Base-by-base conservation (phyloP, 805 yeast genomes). In the Priceomyces carsonii region DNA sequence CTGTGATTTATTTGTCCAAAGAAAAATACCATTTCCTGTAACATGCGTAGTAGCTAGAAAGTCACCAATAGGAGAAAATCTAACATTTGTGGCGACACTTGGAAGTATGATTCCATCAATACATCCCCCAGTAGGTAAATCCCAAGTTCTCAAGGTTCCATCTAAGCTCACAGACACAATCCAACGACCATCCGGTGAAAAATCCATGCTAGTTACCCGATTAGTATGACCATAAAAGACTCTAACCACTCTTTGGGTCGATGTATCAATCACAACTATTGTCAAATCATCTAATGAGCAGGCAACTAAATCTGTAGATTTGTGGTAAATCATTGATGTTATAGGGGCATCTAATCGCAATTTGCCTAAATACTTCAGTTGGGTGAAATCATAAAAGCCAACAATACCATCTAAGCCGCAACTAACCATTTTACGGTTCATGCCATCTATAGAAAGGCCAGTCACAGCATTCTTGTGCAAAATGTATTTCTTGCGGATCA, bases 111-210 rank as follows among this genome's bases (percentile, higher is more conserved):
- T 80, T 43, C 96, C 97, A 64, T 93, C 99, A 38, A 93, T 88
- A 60, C 98, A 91, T 1, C 90, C 87, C 32, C 99, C 98, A 1
- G 96, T 85, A 26, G 98, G 98, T 40, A 93, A 74, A 59, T 93
- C 98, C 98, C 98, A 93, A 0, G 96, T 88, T 52, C 99, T 77
- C 32, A 93, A 70, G 0, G 98, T 89, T 2, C 86, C 73, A 56
- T 93, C 99, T 41, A 89, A 68, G 1, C 89, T 75, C 1, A 86
- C 80, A 16, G 93, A 79, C 6, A 93, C 80, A 22, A 93, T 66
- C 97, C 98, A 93, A 57, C 97, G 79, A 22, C 97, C 98, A 57
- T 90, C 91, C 4, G 96, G 95, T 3, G 95, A 82, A 54, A 93
- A 91, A 57, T 87, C 97, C 57, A 91, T 60, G 1, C 86, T 74